A percentile compares a stretch with the other conserved stretches of the same genome.
These are phyloP conservation scores for Deinandra increscens DNA, from an alignment of 129 eudicot species.

Conservation along the genomic window DNA sequence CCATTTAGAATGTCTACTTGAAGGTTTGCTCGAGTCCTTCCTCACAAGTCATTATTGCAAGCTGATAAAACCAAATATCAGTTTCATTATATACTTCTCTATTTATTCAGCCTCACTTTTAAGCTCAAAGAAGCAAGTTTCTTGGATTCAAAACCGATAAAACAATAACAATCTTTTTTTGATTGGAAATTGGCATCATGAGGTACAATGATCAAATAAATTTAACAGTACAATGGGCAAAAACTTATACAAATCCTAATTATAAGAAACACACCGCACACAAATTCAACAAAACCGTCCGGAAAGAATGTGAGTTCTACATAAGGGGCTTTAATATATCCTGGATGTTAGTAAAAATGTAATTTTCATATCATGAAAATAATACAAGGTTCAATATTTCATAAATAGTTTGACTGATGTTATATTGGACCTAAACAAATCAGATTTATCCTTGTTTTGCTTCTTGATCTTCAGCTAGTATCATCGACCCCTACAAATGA, in stretches of 20 bases:
- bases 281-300: background rate
- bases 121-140: constrained; percentile 1
- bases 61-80: constrained; percentile 43
- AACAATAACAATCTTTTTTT: background rate
- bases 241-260: background rate
- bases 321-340: too few relatives aligned
- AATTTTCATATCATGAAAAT: background rate
- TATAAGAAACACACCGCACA: background rate
- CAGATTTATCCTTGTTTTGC: constrained; percentile 44
- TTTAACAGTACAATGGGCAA: background rate
- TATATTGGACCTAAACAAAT: constrained; percentile 32
- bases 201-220: background rate
- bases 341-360: background rate
- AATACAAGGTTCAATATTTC: constrained; percentile 4
- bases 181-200: background rate
- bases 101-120: background rate
- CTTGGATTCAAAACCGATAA: background rate
- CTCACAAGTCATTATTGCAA: constrained; percentile 55
- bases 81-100: constrained; percentile 15
- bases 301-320: background rate
- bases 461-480: constrained; percentile 82
- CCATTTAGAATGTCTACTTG: background rate
- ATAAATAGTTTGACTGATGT: constrained; percentile 15
- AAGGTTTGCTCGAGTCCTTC: constrained; percentile 26
- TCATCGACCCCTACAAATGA: constrained; percentile 70